Evolutionary conservation across 2,329 filamentous ascomycete genomes (phyloP).

Genomic region (Fusarium pseudoanthophilum): DNA sequence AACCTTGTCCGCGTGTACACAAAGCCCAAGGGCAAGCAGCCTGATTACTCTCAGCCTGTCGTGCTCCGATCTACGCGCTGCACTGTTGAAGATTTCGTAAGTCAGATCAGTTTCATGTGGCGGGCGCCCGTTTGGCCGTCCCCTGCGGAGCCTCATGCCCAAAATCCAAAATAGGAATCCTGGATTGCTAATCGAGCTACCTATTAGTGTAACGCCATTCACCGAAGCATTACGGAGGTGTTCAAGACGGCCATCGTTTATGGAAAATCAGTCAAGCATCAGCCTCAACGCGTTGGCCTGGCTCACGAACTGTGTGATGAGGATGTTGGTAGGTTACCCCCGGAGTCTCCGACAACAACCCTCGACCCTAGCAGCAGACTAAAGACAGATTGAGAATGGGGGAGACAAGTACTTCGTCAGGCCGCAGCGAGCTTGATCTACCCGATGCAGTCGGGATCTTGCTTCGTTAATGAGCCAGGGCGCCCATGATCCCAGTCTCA

Average conservation of each 20-base stretch:
- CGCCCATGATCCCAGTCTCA: slow-evolving; percentile 22
- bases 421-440: slow-evolving; percentile 31
- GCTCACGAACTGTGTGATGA: slow-evolving; percentile 93
- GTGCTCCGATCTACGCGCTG: slow-evolving; percentile 84
- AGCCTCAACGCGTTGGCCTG: slow-evolving; percentile 94
- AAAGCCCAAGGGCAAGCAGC: slow-evolving; percentile 94
- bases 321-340: slow-evolving; percentile 81
- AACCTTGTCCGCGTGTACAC: slow-evolving; percentile 94
- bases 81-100: slow-evolving; percentile 96
- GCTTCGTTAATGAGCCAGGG: slow-evolving; percentile 28
- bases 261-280: slow-evolving; percentile 97
- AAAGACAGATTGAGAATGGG: slow-evolving; percentile 16
- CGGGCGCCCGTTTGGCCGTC: slow-evolving; percentile 1
- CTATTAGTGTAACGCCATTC: slow-evolving; percentile 90
- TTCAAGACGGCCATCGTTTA: slow-evolving; percentile 98
- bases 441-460: slow-evolving; percentile 40
- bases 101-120: slow-evolving; percentile 51
- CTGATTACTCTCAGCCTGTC: slow-evolving; percentile 91
- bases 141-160: slow-evolving; percentile 17
- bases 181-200: slow-evolving; percentile 52
- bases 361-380: slow-evolving; percentile 21
- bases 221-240: slow-evolving; percentile 93
- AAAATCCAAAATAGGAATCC: slow-evolving; percentile 15
- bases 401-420: slow-evolving; percentile 20
- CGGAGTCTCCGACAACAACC: slow-evolving; percentile 12